Evolutionary conservation across 306 rosid species (phyloP), one percentile per base, ranked within the genome.

Genomic region (Erythrophleum fordii): DNA sequence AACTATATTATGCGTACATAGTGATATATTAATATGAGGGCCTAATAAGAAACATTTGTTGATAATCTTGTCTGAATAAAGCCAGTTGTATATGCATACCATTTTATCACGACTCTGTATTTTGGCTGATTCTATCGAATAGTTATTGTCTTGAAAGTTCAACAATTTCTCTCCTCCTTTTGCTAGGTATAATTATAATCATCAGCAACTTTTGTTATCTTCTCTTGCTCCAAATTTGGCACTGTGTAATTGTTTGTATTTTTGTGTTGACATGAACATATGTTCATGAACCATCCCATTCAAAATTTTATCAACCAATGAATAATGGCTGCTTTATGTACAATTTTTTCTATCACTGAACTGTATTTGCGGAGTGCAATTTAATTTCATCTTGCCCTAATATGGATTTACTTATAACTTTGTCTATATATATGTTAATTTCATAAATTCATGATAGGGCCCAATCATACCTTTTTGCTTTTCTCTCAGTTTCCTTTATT

Each of bases 81-180:
- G 62, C 74, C 83, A 74, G 41, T 17, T 8, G 23, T 1, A 11
- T 9, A 37, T 8, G 3, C 11, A 64, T 75, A 37, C 42, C 78
- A 70, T 69, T 80, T 61, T 71, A 61, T 52, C 77, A 75, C 71
- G 81, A 14, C 81, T 79, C 81, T 59, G 9, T 28, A 39, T 49
- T 69, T 69, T 48, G 74, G 75, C 78, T 59, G 52, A 56, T 58
- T 82, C 85, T 26, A 49, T 20, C 0, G 68, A 46, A 17, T 26
- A 26, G 68, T 82, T 18, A 61, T 48, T 76, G 12, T 69, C 77
- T 69, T 56, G 14, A 45, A 56, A 68, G 29, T 56, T 62, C 73
- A 69, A 25, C 41, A 51, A 16, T 69, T 59, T 49, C 45, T 23
- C 77, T 42, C 60, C 14, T 8, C 41, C 28, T 76, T 34, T 39